A percentile compares a stretch with the other conserved stretches of the same genome.
Conservation (phyloP, 1,284 basidiomycete species). For the Ceratobasidium papillatum region DNA sequence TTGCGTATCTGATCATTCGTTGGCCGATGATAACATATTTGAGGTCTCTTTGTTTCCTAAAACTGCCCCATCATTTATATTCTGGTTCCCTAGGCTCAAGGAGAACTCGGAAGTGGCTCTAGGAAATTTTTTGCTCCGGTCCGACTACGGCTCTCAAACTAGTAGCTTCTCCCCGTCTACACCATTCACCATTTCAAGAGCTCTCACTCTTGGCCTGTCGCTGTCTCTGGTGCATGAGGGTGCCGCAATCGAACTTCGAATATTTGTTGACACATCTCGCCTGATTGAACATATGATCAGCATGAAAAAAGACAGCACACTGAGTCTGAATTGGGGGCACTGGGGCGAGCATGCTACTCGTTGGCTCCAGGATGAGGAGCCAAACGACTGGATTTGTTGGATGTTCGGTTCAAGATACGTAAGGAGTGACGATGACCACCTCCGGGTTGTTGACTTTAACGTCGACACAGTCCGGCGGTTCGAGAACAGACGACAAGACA, state of each 20-base stretch:
- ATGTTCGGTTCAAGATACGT: conserved; percentile 18
- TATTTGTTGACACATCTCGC: background rate
- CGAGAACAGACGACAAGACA: too few species aligned
- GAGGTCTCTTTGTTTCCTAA: background rate
- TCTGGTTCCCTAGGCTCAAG: background rate
- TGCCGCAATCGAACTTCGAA: background rate
- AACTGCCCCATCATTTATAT: background rate
- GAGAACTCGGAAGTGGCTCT: background rate
- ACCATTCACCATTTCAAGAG: background rate
- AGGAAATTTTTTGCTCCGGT: background rate
- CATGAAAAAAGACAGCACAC: background rate
- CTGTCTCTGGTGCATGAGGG: background rate
- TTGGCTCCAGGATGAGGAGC: background rate
- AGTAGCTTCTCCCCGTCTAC: background rate
- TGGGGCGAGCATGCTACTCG: conserved; percentile 34
- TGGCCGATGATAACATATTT: background rate
- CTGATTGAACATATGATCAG: background rate
- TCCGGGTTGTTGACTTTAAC: conserved; percentile 4
- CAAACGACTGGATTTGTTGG: conserved; percentile 24
- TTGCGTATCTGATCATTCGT: too few species aligned
- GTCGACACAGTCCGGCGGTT: background rate
- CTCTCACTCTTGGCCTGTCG: conserved; percentile 3
- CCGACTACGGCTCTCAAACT: background rate
- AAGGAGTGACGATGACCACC: background rate
- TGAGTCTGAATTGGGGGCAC: background rate